Evolutionary conservation across 805 yeast genomes (phyloP), one percentile per base, ranked within the genome.

Genomic region (Yamadazyma ubonensis): DNA sequence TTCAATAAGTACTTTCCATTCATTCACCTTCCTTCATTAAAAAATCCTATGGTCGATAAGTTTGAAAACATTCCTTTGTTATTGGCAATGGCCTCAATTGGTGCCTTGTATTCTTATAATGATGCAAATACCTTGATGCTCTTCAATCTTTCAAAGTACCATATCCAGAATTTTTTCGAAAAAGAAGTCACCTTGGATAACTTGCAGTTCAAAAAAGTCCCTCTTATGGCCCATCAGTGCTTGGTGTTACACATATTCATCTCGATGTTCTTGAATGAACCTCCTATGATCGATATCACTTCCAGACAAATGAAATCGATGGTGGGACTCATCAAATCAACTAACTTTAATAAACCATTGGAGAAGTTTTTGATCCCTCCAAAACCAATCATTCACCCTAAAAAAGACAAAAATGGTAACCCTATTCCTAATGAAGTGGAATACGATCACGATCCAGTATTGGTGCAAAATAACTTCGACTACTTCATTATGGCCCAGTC

Each of bases 1-100:
- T 89, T 88, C 61, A 84, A 85, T 64, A 78, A 77, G 41, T 89
- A 84, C 57, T 83, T 87, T 61, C 90, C 95, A 17, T 88, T 89
- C 57, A 77, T 90, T 46, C 96, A 89, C 61, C 64, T 84, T 33
- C 86, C 86, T 15, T 58, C 75, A 75, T 35, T 70, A 77, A 45
- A 58, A 34, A 59, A 55, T 30, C 65, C 70, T 2, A 49, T 53
- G 57, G 64, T 57, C n/a, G 65, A 65, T 33, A 61, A 59, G 42
- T 66, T 65, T 68, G 63, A 73, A 57, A 55, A 73, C 61, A 59
- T 80, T 56, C 90, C 96, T 2, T 69, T 90, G 33, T 57, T 87
- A 5, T 65, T 89, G 39, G 79, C 95, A 2, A 84, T 89, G 76
- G 84, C 93, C 1, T 83, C 96, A 11, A 78, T 90, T 42, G 98